Conservation (phyloP, 108 stramenopile species). For the Phaeodactylum tricornutum region DNA sequence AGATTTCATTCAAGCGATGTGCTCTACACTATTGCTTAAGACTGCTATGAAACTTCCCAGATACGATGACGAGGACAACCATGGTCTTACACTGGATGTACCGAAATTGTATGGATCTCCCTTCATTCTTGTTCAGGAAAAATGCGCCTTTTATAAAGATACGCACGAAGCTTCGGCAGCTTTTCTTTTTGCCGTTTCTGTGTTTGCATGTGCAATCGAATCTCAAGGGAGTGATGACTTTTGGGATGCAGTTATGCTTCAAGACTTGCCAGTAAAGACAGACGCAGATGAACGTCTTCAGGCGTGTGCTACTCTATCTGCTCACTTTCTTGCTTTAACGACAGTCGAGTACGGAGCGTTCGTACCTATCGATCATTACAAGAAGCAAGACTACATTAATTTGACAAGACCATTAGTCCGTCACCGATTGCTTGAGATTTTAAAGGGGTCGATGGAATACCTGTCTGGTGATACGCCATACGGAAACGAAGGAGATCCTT, state of each 20-base stretch:
- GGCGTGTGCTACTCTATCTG: conserved; percentile 28
- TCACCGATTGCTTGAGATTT: conserved; percentile 37
- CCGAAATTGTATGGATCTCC: conserved; percentile 42
- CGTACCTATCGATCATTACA: conserved; percentile 15
- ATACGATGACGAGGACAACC: conserved; percentile 12
- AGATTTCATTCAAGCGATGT: conserved; percentile 29
- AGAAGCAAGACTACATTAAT: conserved; percentile 25
- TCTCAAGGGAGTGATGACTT: conserved; percentile 28
- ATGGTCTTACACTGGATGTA: conserved; percentile 5
- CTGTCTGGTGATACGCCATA: conserved; percentile 1
- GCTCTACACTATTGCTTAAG: conserved; percentile 33
- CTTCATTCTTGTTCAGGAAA: conserved; percentile 22
- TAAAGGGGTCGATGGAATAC: conserved; percentile 32
- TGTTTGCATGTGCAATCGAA: conserved; percentile 32
- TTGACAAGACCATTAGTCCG: conserved; percentile 39
- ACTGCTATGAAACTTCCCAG: conserved; percentile 22
- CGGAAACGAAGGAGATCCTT: conserved; percentile 11
- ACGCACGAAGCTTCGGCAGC: conserved; percentile 29
- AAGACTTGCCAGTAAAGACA: not conserved
- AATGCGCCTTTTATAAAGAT: conserved; percentile 33
- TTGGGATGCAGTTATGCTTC: conserved; percentile 25
- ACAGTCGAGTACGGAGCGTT: conserved; percentile 27
- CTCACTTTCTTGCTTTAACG: conserved; percentile 32
- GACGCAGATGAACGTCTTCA: conserved; percentile 9
- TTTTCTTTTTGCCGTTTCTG: conserved; percentile 40